Evolutionary conservation across 192 early-diverging fungal genomes (phyloP), one percentile per base, ranked within the genome.

Genomic region (Coemansia sp.): DNA sequence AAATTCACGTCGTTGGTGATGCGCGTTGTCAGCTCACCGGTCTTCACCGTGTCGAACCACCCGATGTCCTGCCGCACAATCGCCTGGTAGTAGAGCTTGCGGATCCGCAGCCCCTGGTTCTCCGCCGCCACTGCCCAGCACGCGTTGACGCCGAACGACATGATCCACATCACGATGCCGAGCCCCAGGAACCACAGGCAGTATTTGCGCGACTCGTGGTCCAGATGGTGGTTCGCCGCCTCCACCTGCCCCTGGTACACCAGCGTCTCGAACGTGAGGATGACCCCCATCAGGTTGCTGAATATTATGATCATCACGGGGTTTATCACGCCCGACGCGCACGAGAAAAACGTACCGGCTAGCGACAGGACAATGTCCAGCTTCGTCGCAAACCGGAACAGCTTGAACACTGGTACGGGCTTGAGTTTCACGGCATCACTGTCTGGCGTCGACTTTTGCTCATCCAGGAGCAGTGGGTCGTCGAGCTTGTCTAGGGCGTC

Each of bases 61-160:
- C 85, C 86, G 68, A 94, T 92, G 44, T 98, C 93, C 78, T 96
- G 94, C 54, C 92, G 88, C 46, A 98, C 86, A 63, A 98, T 89
- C 24, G 91, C 82, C 53, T 86, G 73, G 51, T 95, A 86, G 78
- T 94, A 98, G 42, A 80, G 67, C 73, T 90, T 80, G 64, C 94
- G 87, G 62, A 96, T 92, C 42, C 94, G 87, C 62, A 91, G 85
- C 11, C 89, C 78, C 65, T 90, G 91, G 78, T 81, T 85, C 64
- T 89, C 89, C 7, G 85, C 85, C 0, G 80, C 73, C 65, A 83
- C 68, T 2, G 80, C 65, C 75, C 75, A 83, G 69, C 73, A 74
- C 17, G 68, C 64, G 54, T 75, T 74, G 41, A 83, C 60, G n/a
- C 75, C 68, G 40, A 72, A 83, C 21, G 75, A 70, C 17, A 71